Evolutionary conservation across 2,329 filamentous ascomycete genomes (phyloP), one percentile per base, ranked within the genome.

Genomic region (Phialophora expanda): DNA sequence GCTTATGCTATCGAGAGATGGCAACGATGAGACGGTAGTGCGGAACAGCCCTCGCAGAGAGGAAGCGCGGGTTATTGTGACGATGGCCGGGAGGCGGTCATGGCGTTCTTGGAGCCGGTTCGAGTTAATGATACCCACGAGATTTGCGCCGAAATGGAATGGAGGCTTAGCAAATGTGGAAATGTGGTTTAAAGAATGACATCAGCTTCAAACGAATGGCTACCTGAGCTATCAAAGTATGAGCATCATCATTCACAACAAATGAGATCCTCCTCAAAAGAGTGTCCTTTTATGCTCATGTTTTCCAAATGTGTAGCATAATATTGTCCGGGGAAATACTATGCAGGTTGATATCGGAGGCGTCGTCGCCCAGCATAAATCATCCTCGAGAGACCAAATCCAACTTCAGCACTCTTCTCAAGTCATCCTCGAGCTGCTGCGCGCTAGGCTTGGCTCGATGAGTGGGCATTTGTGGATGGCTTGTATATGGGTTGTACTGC

Each of bases 341-440:
- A 24, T 57, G 22, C 58, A 38, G 28, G 17, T 57, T n/a, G 11
- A 59, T 50, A 28, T 50, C 56, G 46, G 4, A 26, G 20, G n/a
- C 44, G 20, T 20, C 56, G 30, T 3, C n/a, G 7, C 44, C 28
- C 11, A 30, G 48, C 44, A 44, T 38, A 44, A 61, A 38, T 63
- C 56, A 70, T 56, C 67, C 69, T 56, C 64, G 64, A 34, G 67
- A 68, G 17, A 65, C 65, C 20, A 71, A 55, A 64, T 72, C 66
- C 61, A 83, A 74, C 64, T 83, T 83, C 73, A 83, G 69, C 34
- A 83, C 80, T 32, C 80, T 76, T 32, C 80, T 78, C 61, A 83
- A 71, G 73, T 83, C 80, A 72, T 82, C 80, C 69, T 83, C 81
- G 72, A 83, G 80, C 61, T 78, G 75, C 70, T 79, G 79, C 4